Evolutionary conservation across 345 rosid species (phyloP).

Genomic region (Leavenworthia alabamica): DNA sequence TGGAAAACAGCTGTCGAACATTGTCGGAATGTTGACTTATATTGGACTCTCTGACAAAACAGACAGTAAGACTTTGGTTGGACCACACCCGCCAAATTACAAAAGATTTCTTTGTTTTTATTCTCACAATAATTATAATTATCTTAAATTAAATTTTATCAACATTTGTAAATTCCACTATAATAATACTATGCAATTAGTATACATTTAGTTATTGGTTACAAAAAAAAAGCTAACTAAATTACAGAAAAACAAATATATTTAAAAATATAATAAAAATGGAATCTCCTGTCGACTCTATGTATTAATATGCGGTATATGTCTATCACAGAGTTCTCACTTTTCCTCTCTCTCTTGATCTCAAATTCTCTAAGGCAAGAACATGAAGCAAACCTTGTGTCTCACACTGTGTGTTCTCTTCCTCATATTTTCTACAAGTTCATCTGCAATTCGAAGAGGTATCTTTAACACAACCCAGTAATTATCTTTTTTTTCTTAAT

Average conservation of each 20-base stretch:
- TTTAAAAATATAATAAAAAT: neutral
- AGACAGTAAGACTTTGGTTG: conserved; percentile 23
- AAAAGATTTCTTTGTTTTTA: conserved; percentile 19
- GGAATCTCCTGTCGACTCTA: neutral
- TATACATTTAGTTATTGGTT: neutral
- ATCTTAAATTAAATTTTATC: neutral
- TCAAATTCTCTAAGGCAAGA: conserved; percentile 2
- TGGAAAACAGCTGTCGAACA: conserved; percentile 25
- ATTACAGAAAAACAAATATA: neutral
- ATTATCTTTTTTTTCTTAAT: neutral
- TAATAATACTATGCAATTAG: neutral
- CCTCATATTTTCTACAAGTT: conserved; percentile 31
- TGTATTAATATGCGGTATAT: conserved; percentile 6
- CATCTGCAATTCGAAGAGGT: conserved; percentile 35
- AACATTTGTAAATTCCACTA: neutral
- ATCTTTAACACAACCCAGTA: conserved; percentile 31
- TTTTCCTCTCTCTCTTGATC: neutral
- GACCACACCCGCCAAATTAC: conserved; percentile 22
- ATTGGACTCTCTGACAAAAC: conserved; percentile 9
- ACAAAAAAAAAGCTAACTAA: neutral
- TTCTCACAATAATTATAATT: neutral
- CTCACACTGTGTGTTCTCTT: conserved; percentile 31
- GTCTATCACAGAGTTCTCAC: neutral
- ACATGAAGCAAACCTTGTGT: conserved; percentile 43
- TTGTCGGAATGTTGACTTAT: conserved; percentile 29